Evolutionary conservation across 257 asterid genomes (phyloP).

Genomic region (Lycium ferocissimum): DNA sequence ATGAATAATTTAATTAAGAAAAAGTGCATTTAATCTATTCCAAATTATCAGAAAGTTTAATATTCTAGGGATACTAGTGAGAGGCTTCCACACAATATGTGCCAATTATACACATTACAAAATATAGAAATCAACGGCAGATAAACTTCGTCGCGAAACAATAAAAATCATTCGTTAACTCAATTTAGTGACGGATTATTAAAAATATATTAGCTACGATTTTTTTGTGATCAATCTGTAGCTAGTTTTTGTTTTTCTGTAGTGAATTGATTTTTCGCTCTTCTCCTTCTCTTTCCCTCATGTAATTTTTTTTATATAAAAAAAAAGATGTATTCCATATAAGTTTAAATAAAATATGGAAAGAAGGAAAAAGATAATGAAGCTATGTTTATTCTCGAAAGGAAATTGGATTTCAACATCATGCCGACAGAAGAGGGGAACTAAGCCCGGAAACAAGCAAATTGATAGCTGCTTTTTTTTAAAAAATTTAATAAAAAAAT

Average conservation of each 20-base stretch:
- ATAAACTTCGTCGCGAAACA: too few relatives aligned
- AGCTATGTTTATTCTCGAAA: background rate
- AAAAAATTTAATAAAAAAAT: too few relatives aligned
- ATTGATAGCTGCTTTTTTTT: background rate
- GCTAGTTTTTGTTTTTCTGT: background rate
- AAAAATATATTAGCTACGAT: background rate
- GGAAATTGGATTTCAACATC: background rate
- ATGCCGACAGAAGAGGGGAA: slow-evolving; percentile 10
- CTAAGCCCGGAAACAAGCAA: slow-evolving; percentile 26
- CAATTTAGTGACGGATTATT: too few relatives aligned
- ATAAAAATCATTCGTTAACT: background rate
- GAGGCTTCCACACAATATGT: too few relatives aligned
- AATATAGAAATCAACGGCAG: background rate
- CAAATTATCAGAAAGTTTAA: too few relatives aligned
- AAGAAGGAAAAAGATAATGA: background rate
- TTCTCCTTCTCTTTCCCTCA: background rate
- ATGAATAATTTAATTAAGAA: too few relatives aligned
- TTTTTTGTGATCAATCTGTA: too few relatives aligned
- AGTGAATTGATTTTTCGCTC: too few relatives aligned
- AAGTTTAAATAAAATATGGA: background rate
- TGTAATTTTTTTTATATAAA: background rate
- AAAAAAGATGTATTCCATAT: too few relatives aligned
- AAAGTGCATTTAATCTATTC: too few relatives aligned
- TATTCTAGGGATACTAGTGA: too few relatives aligned
- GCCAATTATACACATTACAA: too few relatives aligned